Percentiles rank a stretch among this genome's conserved stretches.
Conservation (phyloP, 2,329 filamentous ascomycete species). For the Pyrenophora tritici-repentis region DNA sequence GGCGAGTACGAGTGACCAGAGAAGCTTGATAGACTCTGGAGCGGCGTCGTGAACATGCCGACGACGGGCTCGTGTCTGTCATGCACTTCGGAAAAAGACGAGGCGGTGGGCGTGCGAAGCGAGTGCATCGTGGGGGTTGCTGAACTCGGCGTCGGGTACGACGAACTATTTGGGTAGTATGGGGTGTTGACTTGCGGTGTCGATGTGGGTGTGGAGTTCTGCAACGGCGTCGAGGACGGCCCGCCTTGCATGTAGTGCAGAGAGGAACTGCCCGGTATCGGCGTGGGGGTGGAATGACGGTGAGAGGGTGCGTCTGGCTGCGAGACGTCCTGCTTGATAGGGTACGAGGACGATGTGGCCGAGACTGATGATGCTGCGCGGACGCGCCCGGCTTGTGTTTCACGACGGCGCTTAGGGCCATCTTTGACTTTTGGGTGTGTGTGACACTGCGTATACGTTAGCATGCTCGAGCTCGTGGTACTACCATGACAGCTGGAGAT, state of each 20-base stretch:
- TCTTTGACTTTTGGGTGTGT: slow-evolving; percentile 52
- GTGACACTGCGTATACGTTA: slow-evolving; percentile 46
- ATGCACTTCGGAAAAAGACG: slow-evolving; percentile 20
- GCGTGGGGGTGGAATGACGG: slow-evolving; percentile 41
- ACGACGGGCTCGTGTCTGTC: slow-evolving; percentile 32
- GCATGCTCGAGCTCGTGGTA: slow-evolving; percentile 23
- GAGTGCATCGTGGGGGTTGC: slow-evolving; percentile 28
- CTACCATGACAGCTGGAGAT: slow-evolving; percentile 3
- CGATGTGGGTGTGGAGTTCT: slow-evolving; percentile 27
- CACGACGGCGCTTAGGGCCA: slow-evolving; percentile 49
- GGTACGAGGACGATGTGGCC: slow-evolving; percentile 42
- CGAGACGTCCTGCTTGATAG: slow-evolving; percentile 35
- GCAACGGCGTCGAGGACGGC: slow-evolving; percentile 15
- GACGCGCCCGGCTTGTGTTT: slow-evolving; percentile 45
- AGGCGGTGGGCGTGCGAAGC: slow-evolving; percentile 27
- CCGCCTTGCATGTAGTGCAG: slow-evolving; percentile 34
- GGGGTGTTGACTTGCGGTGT: slow-evolving; percentile 26
- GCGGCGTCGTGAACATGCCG: slow-evolving; percentile 39
- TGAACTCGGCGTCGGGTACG: slow-evolving; percentile 35
- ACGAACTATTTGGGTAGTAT: slow-evolving; percentile 26
- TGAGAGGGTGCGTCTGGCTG: slow-evolving; percentile 28
- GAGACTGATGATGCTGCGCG: slow-evolving; percentile 45
- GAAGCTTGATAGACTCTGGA: slow-evolving; percentile 35
- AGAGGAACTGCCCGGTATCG: slow-evolving; percentile 28
- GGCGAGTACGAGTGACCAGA: slow-evolving; percentile 23